Conservation (phyloP, 768 basidiomycete genomes). For the Tubosaeta sp. region DNA sequence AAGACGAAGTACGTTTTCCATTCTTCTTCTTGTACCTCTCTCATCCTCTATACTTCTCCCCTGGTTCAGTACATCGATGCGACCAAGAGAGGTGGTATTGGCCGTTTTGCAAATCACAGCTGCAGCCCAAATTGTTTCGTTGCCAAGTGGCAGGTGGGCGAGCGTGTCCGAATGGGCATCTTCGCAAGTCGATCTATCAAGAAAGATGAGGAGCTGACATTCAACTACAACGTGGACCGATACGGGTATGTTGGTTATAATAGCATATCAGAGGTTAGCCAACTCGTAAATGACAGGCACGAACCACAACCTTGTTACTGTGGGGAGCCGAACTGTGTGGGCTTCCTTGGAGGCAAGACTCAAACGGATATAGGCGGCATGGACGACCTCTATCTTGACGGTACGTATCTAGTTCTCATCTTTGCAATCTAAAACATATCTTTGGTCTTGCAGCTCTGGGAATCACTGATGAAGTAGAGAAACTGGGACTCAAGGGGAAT, state of each 20-base stretch:
- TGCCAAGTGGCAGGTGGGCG: conserved; percentile 94
- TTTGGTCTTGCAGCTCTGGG: conserved; percentile 65
- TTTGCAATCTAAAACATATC: not conserved
- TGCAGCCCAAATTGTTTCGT: conserved; percentile 98
- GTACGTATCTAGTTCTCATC: conserved; percentile 34
- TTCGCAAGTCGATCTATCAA: conserved; percentile 82
- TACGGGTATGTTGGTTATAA: conserved; percentile 73
- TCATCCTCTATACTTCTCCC: not conserved
- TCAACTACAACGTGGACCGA: conserved; percentile 99
- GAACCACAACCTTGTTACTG: conserved; percentile 94
- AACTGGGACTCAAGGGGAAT: conserved; percentile 75
- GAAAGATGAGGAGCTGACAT: conserved; percentile 87
- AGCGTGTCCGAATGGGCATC: conserved; percentile 93
- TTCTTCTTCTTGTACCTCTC: not conserved
- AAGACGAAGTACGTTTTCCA: conserved; percentile 74
- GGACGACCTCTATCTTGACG: conserved; percentile 93
- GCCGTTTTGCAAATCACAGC: conserved; percentile 96
- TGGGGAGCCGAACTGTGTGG: conserved; percentile 92
- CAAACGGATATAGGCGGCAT: conserved; percentile 94
- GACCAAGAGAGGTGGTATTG: conserved; percentile 94
- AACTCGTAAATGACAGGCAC: conserved; percentile 49
- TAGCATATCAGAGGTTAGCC: not conserved
- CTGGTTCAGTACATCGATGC: conserved; percentile 86
- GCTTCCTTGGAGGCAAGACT: conserved; percentile 96
- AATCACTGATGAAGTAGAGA: conserved; percentile 87